These are phyloP conservation scores for Eleusine coracana DNA, from an alignment of 176 grass and related monocot species.

Conservation along the genomic window DNA sequence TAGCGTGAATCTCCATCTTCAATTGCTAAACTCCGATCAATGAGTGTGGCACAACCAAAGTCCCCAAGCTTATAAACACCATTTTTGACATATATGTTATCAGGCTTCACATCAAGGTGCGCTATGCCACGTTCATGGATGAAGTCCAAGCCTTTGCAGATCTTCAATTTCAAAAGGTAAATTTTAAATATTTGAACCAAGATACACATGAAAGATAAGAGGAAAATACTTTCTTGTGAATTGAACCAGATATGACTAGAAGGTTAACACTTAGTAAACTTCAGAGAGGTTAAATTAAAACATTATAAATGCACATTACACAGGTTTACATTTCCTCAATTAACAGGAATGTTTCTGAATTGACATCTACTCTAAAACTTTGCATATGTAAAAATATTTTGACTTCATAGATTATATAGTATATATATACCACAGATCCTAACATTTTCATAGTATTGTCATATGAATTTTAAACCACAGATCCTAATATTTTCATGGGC, in stretches of 20 bases:
- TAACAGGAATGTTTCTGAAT: slow-evolving; percentile 2
- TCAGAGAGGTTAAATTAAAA: background rate
- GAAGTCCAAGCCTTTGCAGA: slow-evolving; percentile 83
- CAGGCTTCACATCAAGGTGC: slow-evolving; percentile 95
- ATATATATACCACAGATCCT: background rate
- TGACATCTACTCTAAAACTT: background rate
- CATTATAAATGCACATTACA: background rate
- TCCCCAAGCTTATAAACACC: slow-evolving; percentile 91
- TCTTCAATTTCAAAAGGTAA: slow-evolving; percentile 54
- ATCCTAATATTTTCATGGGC: background rate
- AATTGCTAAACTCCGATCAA: slow-evolving; percentile 65
- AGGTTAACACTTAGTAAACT: background rate
- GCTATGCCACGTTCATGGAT: slow-evolving; percentile 78
- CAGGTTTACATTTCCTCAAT: background rate
- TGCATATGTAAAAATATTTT: background rate
- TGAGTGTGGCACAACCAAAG: slow-evolving; percentile 86
- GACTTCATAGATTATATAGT: background rate
- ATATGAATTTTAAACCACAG: background rate
- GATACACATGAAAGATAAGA: slow-evolving; percentile 24
- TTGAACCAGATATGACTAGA: slow-evolving; percentile 1
- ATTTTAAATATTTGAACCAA: slow-evolving; percentile 37
- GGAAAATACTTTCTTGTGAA: background rate
- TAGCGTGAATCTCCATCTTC: slow-evolving; percentile 97
- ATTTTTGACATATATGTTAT: slow-evolving; percentile 86
- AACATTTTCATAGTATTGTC: background rate